phyloP scores from a whole-genome alignment of 495 filamentous ascomycete species.

The Penicillium pulvis region DNA sequence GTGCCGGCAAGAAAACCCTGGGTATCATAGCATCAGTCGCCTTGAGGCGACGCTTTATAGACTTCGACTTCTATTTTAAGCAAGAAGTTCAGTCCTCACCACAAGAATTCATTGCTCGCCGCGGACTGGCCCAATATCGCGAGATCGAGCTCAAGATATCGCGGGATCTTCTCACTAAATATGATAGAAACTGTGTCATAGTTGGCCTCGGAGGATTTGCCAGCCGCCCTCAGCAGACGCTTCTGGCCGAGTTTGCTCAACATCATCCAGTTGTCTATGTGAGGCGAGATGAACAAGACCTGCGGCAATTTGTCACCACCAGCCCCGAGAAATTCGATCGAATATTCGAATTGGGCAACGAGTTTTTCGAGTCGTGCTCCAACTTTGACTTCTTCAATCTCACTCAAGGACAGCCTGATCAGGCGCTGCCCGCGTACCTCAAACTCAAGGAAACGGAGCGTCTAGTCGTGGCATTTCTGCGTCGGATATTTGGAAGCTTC shows the following conservation, averaged over 20 bases:
- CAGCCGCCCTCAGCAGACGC: conserved; percentile 15
- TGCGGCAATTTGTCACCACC: conserved; percentile 28
- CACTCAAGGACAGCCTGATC: conserved; percentile 16
- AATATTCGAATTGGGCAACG: conserved; percentile 46
- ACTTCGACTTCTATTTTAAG: conserved; percentile 65
- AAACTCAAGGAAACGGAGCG: conserved; percentile 45
- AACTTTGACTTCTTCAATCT: conserved; percentile 75
- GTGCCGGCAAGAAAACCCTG: conserved; percentile 69
- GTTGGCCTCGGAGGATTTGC: conserved; percentile 43
- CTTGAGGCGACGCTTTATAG: conserved; percentile 64
- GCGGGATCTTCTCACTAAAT: conserved; percentile 54
- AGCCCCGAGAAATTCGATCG: conserved; percentile 50
- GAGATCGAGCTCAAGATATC: conserved; percentile 58
- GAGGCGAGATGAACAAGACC: conserved; percentile 56
- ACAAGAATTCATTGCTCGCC: conserved; percentile 55
- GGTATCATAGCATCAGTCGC: conserved; percentile 72
- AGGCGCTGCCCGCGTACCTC: conserved; percentile 15
- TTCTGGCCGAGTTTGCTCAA: conserved; percentile 35
- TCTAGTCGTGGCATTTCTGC: conserved; percentile 28
- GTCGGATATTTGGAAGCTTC: conserved; percentile 31
- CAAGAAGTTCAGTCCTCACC: conserved; percentile 57
- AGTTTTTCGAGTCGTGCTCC: conserved; percentile 56
- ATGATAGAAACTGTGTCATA: conserved; percentile 63
- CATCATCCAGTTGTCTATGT: conserved; percentile 68
- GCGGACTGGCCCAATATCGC: conserved; percentile 60